Evolutionary conservation across 1,284 basidiomycete genomes (phyloP).

Genomic region (Pseudozyma pruni): DNA sequence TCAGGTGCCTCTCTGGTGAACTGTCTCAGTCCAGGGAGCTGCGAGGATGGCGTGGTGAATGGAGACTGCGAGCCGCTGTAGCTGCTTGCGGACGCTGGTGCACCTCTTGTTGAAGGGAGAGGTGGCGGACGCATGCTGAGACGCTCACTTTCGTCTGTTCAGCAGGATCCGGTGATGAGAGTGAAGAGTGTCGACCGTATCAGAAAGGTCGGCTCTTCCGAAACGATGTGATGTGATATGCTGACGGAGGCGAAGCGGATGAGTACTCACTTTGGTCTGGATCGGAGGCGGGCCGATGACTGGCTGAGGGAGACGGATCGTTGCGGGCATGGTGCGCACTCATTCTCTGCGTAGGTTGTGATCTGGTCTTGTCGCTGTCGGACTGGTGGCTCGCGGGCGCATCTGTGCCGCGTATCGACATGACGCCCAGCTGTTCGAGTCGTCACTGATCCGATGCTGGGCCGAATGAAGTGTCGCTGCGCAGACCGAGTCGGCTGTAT

Average conservation of each 20-base stretch:
- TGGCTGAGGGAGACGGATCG: not conserved
- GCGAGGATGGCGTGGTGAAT: not conserved
- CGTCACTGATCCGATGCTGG: conserved; percentile 3
- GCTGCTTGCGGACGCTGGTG: not conserved
- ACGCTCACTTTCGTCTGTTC: not conserved
- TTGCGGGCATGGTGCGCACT: conserved; percentile 2
- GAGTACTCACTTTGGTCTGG: conserved; percentile 8
- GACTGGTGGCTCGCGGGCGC: conserved; percentile 10
- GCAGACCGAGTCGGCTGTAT: conserved; percentile 4
- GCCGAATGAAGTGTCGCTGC: conserved; percentile 1
- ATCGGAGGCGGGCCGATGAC: conserved; percentile 4
- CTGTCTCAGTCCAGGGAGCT: conserved; percentile 5
- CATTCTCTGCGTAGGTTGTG: not conserved
- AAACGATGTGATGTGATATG: not conserved
- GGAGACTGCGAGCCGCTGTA: no score
- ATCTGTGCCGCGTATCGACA: conserved; percentile 20
- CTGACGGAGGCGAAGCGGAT: no score
- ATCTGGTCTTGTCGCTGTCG: not conserved
- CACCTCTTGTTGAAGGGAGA: conserved; percentile 1
- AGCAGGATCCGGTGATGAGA: not conserved
- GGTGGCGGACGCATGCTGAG: conserved; percentile 22
- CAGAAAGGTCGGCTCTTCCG: conserved; percentile 8
- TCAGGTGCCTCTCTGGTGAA: conserved; percentile 2
- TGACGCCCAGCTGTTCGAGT: conserved; percentile 12
- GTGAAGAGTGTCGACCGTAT: not conserved